Percentiles rank a stretch among this genome's conserved stretches.
Conservation (phyloP, 345 rosid genomes). For the Salix viminalis region DNA sequence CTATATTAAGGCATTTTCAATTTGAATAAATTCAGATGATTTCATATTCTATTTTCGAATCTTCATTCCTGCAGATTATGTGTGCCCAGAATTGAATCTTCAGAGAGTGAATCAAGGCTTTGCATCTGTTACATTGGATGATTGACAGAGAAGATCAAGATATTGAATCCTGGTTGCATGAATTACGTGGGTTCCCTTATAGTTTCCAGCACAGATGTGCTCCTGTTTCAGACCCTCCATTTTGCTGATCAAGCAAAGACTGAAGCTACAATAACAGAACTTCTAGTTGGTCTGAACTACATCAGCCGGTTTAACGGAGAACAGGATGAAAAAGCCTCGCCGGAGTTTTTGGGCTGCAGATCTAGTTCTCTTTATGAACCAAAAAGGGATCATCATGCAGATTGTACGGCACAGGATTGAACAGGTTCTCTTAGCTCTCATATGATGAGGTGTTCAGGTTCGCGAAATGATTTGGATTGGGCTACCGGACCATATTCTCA, state of each 20-base stretch:
- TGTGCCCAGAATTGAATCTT: too few species aligned
- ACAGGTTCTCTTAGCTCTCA: not conserved
- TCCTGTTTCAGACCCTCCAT: conserved; percentile 57
- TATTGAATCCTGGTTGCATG: too few species aligned
- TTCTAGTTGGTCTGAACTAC: conserved; percentile 57
- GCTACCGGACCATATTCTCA: not conserved
- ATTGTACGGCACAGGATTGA: not conserved
- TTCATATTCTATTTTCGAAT: too few species aligned
- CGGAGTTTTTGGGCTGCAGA: conserved; percentile 3
- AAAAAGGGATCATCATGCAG: conserved; percentile 6
- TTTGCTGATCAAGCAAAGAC: conserved; percentile 57
- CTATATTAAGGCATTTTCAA: too few species aligned
- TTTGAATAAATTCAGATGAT: too few species aligned
- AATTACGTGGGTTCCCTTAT: too few species aligned
- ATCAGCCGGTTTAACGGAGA: conserved; percentile 34
- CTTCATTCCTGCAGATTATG: too few species aligned
- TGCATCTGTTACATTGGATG: too few species aligned
- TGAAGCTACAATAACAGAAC: conserved; percentile 57
- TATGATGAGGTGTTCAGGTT: not conserved
- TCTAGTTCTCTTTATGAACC: not conserved
- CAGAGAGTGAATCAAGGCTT: too few species aligned
- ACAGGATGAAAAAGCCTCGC: conserved; percentile 11
- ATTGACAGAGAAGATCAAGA: too few species aligned
- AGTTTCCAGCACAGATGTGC: conserved; percentile 41
- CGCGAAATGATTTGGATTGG: not conserved